Evolutionary conservation across 257 asterid species (phyloP).

Genomic region (Knoxia roxburghii): DNA sequence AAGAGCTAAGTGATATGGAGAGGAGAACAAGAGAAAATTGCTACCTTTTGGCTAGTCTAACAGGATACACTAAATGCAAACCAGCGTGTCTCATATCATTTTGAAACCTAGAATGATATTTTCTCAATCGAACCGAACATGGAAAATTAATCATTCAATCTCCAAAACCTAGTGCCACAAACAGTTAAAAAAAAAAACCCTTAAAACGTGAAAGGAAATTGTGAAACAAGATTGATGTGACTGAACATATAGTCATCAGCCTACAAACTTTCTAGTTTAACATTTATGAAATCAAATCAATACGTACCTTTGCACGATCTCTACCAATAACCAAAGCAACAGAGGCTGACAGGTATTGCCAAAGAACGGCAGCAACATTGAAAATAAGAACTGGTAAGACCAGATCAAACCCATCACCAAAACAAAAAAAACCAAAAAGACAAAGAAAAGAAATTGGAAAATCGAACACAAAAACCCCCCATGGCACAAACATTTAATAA

Average conservation of each 20-base stretch:
- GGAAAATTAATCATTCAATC: neutral
- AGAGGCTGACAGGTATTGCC: constrained; percentile 84
- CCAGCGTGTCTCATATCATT: neutral
- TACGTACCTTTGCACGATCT: constrained; percentile 81
- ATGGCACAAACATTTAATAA: too few species aligned
- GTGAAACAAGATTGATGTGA: neutral
- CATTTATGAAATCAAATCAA: constrained; percentile 4
- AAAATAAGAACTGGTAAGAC: constrained; percentile 48
- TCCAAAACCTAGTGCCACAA: neutral
- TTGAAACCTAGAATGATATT: neutral
- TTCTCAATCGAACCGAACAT: neutral
- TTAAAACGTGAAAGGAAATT: neutral
- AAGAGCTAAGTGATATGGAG: too few species aligned
- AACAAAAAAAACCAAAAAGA: too few species aligned
- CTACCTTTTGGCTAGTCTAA: neutral
- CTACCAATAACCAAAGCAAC: constrained; percentile 74
- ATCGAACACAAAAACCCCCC: too few species aligned
- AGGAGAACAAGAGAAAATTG: neutral
- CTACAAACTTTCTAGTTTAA: neutral
- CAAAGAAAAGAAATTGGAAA: too few species aligned
- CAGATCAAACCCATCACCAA: constrained; percentile 75
- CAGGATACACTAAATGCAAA: neutral
- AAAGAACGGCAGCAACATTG: constrained; percentile 64
- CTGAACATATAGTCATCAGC: neutral
- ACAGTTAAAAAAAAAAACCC: neutral